Conservation (phyloP, 345 rosid genomes). For the Eucalyptus lansdowneana region DNA sequence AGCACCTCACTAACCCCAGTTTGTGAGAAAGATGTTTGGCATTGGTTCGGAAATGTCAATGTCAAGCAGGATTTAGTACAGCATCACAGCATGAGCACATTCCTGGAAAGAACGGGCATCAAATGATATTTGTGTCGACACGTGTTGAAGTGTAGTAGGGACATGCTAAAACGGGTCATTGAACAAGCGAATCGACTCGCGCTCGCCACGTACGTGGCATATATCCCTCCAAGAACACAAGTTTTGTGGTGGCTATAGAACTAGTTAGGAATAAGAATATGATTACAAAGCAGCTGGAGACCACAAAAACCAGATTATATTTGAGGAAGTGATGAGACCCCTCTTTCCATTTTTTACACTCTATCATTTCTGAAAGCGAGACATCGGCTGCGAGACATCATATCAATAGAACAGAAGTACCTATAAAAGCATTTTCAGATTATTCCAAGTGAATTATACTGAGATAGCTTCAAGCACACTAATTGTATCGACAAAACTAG, state of each 20-base stretch:
- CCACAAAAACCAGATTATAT: not conserved
- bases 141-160: not conserved
- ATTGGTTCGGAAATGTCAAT: not conserved
- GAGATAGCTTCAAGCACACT: not conserved
- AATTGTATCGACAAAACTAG: not conserved
- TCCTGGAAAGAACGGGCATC: not conserved
- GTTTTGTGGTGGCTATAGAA: not conserved
- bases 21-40: not conserved
- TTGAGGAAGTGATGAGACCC: not conserved
- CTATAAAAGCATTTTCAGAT: not conserved
- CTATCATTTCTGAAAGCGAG: not conserved
- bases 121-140: not conserved
- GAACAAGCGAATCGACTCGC: not conserved
- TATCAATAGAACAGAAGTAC: not conserved
- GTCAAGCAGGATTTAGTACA: not conserved
- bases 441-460: not conserved
- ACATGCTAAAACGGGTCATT: not conserved
- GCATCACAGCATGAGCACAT: not conserved
- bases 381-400: not conserved
- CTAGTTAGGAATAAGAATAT: not conserved
- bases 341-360: not conserved
- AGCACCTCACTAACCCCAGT: not conserved
- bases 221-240: not conserved
- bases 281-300: not conserved
- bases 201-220: not conserved